phyloP scores from a whole-genome alignment of 306 rosid genomes.

The Cyamopsis tetragonoloba region DNA sequence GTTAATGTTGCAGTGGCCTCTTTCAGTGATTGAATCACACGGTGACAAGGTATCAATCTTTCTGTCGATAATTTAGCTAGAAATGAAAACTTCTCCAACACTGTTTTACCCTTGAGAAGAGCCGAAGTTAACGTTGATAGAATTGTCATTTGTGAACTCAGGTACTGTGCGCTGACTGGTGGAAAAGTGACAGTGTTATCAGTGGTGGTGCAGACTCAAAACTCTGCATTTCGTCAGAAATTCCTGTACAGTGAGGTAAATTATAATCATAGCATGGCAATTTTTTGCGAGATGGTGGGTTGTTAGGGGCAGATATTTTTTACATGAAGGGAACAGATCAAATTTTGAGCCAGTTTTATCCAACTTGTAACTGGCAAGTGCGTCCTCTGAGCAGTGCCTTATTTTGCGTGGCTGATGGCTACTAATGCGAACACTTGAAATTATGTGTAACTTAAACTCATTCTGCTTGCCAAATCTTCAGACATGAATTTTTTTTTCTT shows the following conservation, averaged over 20 bases:
- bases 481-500: not conserved
- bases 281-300: not conserved
- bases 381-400: not conserved
- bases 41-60: constrained; percentile 58
- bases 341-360: constrained; percentile 29
- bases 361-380: not conserved
- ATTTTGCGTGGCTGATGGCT: not conserved
- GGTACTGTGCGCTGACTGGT: constrained; percentile 94
- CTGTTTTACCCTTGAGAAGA: not conserved
- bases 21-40: constrained; percentile 67
- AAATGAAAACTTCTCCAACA: not conserved
- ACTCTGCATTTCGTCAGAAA: constrained; percentile 71
- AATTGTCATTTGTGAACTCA: constrained; percentile 25
- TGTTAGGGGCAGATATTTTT: not conserved
- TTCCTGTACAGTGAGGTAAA: constrained; percentile 45
- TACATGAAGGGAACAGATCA: not conserved
- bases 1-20: constrained; percentile 78
- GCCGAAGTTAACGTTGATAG: not conserved
- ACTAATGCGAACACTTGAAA: not conserved
- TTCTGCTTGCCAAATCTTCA: not conserved
- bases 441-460: not conserved
- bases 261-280: not conserved
- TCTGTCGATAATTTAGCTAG: not conserved
- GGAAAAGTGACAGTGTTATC: constrained; percentile 66
- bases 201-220: constrained; percentile 93